Evolutionary conservation across 106 monocot species (phyloP), one percentile per base, ranked within the genome.

Genomic region (Alisma plantagoaquatica): DNA sequence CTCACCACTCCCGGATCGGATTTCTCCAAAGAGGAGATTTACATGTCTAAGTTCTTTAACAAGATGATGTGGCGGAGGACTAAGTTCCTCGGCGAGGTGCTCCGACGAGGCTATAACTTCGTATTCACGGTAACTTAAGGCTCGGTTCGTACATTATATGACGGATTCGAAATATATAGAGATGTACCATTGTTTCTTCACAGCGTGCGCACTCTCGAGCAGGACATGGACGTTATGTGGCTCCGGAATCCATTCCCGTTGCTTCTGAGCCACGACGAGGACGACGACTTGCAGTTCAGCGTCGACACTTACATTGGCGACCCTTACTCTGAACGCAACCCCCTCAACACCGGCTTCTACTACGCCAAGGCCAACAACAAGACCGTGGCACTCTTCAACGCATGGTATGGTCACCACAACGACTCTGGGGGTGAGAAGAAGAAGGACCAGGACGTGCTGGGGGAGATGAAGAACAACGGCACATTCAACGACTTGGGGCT

Each of bases 391-490:
- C 46, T 85, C 4, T 79, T 80, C 43, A 59, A 80, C 21, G 42
- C 47, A 45, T 85, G 79, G 84, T 80, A 85, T 29, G 73, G 51
- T 10, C 10, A 65, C 14, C 58, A 76, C 31, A 70, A 73, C 19
- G 31, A 26, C 29, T 76, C 73, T 0, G 9, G 41, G 23, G 70
- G 70, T n/a, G n/a, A n/a, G n/a, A n/a, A n/a, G 41, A 58, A 1
- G 69, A 85, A 85, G 56, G 84, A 80, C 25, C 84, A 85, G 41
- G 84, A 85, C 53, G 80, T 85, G 69, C 73, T 85, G 19, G 7
- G 11, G 18, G 2, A 29, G 26, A 70, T 78, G 78, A 75, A 51
- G 28, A 10, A 22, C 11, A 23, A 64, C 17, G 83, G 83, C 15
- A 32, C 20, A 4, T 65, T 78, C 21, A 27, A 22, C 3, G 20